Evolutionary conservation across 345 rosid species (phyloP), one percentile per base, ranked within the genome.

Genomic region (Diplotaxis tenuifolia): DNA sequence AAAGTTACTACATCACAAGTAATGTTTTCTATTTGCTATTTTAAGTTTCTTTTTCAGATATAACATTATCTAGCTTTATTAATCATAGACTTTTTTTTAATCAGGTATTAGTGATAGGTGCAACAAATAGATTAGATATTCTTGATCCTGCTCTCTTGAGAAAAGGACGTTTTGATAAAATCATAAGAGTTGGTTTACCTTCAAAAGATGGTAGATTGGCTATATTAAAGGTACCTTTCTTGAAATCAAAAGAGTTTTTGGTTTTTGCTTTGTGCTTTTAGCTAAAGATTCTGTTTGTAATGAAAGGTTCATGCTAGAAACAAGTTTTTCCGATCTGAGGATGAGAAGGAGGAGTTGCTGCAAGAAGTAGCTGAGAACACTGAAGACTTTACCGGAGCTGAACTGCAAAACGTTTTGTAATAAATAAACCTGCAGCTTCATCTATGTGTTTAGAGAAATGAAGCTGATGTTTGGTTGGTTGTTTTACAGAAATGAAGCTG

Each of bases 91-190:
- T 29, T 29, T 71, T 78, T 80, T 81, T 34, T n/a, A n/a, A n/a
- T 45, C 89, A 94, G 97, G 98, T 91, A 52, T 80, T 94, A 76
- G 89, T 94, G 75, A 94, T 94, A 50, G 98, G 98, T 73, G 98
- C 98, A 71, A 89, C 98, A 59, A 91, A 94, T 82, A 91, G 98
- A 71, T 84, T 91, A 80, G 98, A 94, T 78, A 91, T 88, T 67
- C 92, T 94, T 67, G 97, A 94, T 85, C 96, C 96, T 45, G 98
- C 98, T 61, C 92, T 94, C 8, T 78, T 94, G 78, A 89, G 98
- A 78, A 94, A 94, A 84, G 98, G 98, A 34, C 98, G 97, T 57
- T 94, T 94, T 59, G 98, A 94, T 82, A 94, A 91, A 82, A 91
- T 91, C 34, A 85, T 94, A 56, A 82, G 98, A 80, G 98, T 94